Evolutionary conservation across 2,329 filamentous ascomycete species (phyloP).

Genomic region (Penicillium sp.): DNA sequence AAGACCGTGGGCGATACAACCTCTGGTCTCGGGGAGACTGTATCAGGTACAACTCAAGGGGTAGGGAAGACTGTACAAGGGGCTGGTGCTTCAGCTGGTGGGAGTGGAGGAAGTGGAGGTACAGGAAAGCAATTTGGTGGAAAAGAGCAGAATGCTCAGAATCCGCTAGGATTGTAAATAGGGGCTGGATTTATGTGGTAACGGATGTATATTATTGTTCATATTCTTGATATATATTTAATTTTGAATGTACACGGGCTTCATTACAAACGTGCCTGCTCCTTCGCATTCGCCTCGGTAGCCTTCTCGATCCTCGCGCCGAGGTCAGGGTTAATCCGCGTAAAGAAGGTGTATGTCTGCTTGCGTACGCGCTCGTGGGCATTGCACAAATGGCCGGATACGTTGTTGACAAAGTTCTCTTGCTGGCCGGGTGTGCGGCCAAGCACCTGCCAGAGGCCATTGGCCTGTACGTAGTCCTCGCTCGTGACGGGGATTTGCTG

Average conservation of each 20-base stretch:
- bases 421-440: conserved; percentile 53
- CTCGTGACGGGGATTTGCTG: conserved; percentile 41
- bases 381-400: conserved; percentile 54
- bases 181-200: background rate
- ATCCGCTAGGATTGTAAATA: conserved; percentile 21
- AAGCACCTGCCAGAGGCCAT: conserved; percentile 42
- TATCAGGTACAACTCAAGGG: conserved; percentile 21
- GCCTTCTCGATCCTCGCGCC: conserved; percentile 51
- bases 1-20: conserved; percentile 24
- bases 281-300: conserved; percentile 44
- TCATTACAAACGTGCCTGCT: conserved; percentile 26
- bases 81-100: conserved; percentile 15
- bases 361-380: conserved; percentile 54
- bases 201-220: background rate
- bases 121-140: conserved; percentile 10
- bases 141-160: conserved; percentile 21
- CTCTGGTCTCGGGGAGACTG: conserved; percentile 27
- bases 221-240: too few relatives aligned
- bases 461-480: conserved; percentile 44
- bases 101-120: background rate
- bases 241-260: background rate
- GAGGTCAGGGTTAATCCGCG: conserved; percentile 51
- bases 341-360: conserved; percentile 60
- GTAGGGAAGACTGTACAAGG: conserved; percentile 23
- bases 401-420: conserved; percentile 58